Conservation (phyloP, 441 rosid species). For the Metrosideros polymorpha region DNA sequence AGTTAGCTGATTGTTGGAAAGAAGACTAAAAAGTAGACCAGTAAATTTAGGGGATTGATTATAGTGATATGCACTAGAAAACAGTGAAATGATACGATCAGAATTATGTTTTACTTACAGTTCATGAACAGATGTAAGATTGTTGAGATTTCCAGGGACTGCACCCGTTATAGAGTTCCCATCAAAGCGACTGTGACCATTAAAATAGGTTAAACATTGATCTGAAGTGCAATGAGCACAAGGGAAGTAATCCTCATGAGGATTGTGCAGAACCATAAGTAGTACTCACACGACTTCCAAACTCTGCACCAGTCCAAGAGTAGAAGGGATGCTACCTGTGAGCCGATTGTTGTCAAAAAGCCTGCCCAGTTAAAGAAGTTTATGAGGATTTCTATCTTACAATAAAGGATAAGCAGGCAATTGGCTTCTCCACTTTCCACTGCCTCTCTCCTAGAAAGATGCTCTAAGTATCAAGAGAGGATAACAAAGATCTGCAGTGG, state of each 20-base stretch:
- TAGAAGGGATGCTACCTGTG: conserved; percentile 41
- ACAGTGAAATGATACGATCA: neutral
- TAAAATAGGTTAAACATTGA: neutral
- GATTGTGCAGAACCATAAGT: neutral
- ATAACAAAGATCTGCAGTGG: neutral
- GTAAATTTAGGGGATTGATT: neutral
- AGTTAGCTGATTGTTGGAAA: conserved; percentile 50
- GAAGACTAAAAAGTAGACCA: conserved; percentile 30
- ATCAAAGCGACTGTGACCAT: conserved; percentile 55
- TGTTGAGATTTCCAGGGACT: conserved; percentile 44
- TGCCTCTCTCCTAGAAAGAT: neutral
- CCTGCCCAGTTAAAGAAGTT: conserved; percentile 19
- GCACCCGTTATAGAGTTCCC: conserved; percentile 37
- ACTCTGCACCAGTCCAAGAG: conserved; percentile 44
- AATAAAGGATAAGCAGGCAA: neutral
- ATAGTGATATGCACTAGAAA: neutral
- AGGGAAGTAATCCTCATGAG: neutral
- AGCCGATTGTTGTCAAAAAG: conserved; percentile 59
- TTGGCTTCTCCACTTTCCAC: neutral
- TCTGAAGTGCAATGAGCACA: neutral
- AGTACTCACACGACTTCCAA: conserved; percentile 68
- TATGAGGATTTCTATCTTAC: neutral
- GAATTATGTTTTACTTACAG: conserved; percentile 36
- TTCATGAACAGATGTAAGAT: conserved; percentile 34
- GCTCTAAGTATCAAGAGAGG: neutral